Evolutionary conservation across 1,139 yeast species (phyloP), one percentile per base, ranked within the genome.

Genomic region (Pichia sp.): DNA sequence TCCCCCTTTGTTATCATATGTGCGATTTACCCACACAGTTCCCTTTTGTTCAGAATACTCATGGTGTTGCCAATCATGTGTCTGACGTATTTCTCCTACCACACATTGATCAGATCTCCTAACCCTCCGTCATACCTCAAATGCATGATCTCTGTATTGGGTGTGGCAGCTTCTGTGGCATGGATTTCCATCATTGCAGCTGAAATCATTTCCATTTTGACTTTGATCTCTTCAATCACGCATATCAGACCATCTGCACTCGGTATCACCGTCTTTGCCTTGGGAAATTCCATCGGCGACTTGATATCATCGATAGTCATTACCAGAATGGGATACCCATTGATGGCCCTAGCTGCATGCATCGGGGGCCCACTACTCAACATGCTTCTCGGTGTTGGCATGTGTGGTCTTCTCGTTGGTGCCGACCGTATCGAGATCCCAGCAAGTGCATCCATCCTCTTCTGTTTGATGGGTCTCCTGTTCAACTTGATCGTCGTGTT

Each of bases 281-380:
- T 91, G 55, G 99, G 99, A 8, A 93, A 91, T 62, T 90, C 96
- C 0, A 69, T 89, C 5, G 96, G 97, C 6, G 99, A 93, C 59
- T 72, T 91, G 45, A 81, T 91, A 2, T 85, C 97, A 0, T 90
- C 93, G 59, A 71, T 85, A 43, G 86, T 96, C 0, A 82, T 93
- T 44, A 93, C 96, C 0, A 73, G 71, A 53, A 80, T 88, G 81
- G 97, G 97, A 0, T 84, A 83, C 70, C 91, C 96, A 0, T 76
- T 86, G 52, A 88, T 91, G 93, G 97, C 98, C 0, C 73, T 93
- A 36, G 86, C 95, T 14, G 97, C 98, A 0, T 91, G 97, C 61
- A 87, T 90, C 65, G 98, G 97, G 1, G 94, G 97, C 1, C 98
- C 98, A 0, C 68, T 91, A 58, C 61, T 83, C 42, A 83, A 81